These are phyloP conservation scores for Alternaria postmessia DNA, from an alignment of 2,329 filamentous ascomycete genomes.

Conservation along the genomic window DNA sequence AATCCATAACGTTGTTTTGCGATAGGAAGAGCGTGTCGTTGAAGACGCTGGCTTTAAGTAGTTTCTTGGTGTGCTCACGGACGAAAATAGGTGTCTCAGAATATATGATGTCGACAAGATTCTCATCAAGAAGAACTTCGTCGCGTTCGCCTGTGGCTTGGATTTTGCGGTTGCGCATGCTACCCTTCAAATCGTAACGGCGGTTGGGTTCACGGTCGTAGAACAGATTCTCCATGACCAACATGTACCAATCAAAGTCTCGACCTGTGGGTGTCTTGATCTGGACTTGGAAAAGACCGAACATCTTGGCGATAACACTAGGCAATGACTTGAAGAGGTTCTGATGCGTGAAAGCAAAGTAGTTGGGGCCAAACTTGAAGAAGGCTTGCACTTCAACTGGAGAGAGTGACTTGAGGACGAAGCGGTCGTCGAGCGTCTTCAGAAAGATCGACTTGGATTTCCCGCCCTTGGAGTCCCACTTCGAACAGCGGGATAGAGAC, in stretches of 20 bases:
- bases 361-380: slow-evolving; percentile 92
- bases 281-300: slow-evolving; percentile 95
- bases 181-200: slow-evolving; percentile 88
- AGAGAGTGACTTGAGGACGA: slow-evolving; percentile 91
- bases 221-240: slow-evolving; percentile 98
- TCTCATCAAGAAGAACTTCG: slow-evolving; percentile 95
- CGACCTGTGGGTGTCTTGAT: slow-evolving; percentile 96
- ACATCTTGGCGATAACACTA: slow-evolving; percentile 98
- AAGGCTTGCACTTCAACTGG: slow-evolving; percentile 93
- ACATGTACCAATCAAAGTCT: slow-evolving; percentile 91
- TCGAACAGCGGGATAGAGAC: slow-evolving; percentile 90
- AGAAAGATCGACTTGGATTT: slow-evolving; percentile 98
- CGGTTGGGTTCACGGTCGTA: slow-evolving; percentile 91
- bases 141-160: slow-evolving; percentile 95
- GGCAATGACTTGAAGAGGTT: slow-evolving; percentile 92
- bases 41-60: slow-evolving; percentile 90
- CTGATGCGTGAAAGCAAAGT: slow-evolving; percentile 97
- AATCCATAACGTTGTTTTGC: slow-evolving; percentile 98
- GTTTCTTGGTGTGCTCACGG: slow-evolving; percentile 93
- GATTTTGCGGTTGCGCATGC: slow-evolving; percentile 98
- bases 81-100: slow-evolving; percentile 90
- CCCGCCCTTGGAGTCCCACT: slow-evolving; percentile 97
- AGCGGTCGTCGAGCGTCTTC: slow-evolving; percentile 92
- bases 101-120: slow-evolving; percentile 99
- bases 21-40: slow-evolving; percentile 97